These are phyloP conservation scores for Pyrus hybrid DNA, from an alignment of 331 rosid species.

Conservation along the genomic window DNA sequence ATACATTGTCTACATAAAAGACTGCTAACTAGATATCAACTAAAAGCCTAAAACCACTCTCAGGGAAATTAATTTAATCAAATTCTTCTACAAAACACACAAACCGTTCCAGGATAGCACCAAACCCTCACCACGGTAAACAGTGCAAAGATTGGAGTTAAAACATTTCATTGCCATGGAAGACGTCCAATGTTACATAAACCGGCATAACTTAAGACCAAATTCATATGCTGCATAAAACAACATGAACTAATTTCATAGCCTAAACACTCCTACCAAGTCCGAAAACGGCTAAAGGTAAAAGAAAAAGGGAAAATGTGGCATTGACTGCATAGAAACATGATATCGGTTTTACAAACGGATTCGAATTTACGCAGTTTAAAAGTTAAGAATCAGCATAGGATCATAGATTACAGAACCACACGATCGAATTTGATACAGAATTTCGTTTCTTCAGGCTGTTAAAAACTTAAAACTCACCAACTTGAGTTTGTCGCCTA, in stretches of 20 bases:
- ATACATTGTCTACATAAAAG: background rate
- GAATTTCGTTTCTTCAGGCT: background rate
- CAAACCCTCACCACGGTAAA: background rate
- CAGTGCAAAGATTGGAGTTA: background rate
- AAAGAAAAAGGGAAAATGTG: background rate
- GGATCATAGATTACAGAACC: background rate
- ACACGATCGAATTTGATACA: background rate
- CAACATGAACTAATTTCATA: background rate
- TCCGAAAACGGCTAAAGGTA: background rate
- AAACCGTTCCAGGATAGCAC: background rate
- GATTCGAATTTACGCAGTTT: background rate
- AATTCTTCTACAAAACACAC: background rate
- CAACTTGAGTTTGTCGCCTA: conserved; percentile 29
- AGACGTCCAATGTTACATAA: background rate
- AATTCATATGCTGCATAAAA: background rate
- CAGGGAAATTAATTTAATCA: background rate
- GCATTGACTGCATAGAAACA: background rate
- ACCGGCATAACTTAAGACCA: background rate
- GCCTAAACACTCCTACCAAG: background rate
- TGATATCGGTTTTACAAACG: background rate
- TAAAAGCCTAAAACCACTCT: background rate
- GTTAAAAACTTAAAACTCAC: background rate
- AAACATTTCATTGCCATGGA: background rate
- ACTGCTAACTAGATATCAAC: background rate
- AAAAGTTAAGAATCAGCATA: background rate